Base-by-base conservation (phyloP, 1,284 basidiomycete species). In the Pseudozyma tsukubaensis region DNA sequence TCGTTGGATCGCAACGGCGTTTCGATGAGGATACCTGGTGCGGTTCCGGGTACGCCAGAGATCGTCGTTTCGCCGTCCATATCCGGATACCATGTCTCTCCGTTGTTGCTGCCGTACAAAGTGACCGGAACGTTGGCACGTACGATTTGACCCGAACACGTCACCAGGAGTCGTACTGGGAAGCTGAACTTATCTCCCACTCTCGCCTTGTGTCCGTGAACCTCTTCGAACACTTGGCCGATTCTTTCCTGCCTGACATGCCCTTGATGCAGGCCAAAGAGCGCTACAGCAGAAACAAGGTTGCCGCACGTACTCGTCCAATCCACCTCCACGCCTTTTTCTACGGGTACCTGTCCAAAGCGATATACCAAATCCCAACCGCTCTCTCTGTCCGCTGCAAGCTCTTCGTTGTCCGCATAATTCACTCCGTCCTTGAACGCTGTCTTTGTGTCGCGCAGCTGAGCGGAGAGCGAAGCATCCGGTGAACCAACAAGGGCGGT, bases 401-500 rank as follows among this genome's bases (percentile, higher is more conserved):
- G 47, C 6, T 1, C 21, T 8, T 61, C 56, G 21, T 78, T 69
- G 44, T 83, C 81, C 3, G 64, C 72, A 51, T 68, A 77, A 1
- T 67, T 48, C 7, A 78, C 53, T 7, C 68, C 79, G 4, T 81
- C 77, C 12, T 56, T 53, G 34, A 63, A 66, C 14, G 45, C 16
- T 1, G 4, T 47, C 2, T 13, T 16, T 0, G 34, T 1, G 1
- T 34, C 6, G 0, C 13, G 34, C 13, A 73, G 50, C 7, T 29
- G 45, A 1, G 47, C 36, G 5, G 52, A 36, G 6, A 74, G 56
- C 1, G 37, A 35, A 0, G 59, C 10, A 14, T 66, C 55, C 1
- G 80, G 78, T 9, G 72, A 53, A 4, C 76, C 76, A 13, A 94
- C 89, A 35, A 94, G 88, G 71, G 89, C 90, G n/a, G 92, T 89